Percentiles rank a stretch among this genome's conserved stretches.
Evolutionary conservation across 352 stramenopile species (phyloP).

Genomic region (Globisporangium nagaii): DNA sequence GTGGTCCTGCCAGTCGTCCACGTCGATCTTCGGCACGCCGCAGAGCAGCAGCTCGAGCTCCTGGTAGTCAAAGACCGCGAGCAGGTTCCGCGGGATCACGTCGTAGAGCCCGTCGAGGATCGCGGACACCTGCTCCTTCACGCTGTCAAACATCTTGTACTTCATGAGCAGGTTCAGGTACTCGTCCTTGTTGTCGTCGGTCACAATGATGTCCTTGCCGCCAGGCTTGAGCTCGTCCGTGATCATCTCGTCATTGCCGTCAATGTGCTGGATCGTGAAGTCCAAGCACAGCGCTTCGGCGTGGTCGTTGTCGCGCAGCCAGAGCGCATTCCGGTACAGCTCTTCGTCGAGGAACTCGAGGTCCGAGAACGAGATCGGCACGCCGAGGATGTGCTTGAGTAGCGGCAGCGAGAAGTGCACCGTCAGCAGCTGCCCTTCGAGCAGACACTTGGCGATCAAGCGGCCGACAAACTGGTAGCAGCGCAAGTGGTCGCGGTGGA

Average conservation of each 20-base stretch:
- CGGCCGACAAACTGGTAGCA: conserved; percentile 75
- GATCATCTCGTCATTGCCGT: conserved; percentile 41
- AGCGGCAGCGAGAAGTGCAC: conserved; percentile 74
- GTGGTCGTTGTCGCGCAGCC: conserved; percentile 60
- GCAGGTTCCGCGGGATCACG: conserved; percentile 82
- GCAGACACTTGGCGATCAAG: conserved; percentile 69
- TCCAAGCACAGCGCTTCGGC: conserved; percentile 64
- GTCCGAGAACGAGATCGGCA: conserved; percentile 78
- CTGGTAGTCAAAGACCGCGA: conserved; percentile 92
- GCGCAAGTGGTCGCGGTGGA: conserved; percentile 64
- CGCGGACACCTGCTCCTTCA: conserved; percentile 86
- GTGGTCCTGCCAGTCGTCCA: conserved; percentile 86
- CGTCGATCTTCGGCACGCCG: conserved; percentile 86
- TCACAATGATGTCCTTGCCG: conserved; percentile 90
- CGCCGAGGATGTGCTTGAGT: conserved; percentile 77
- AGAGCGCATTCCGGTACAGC: conserved; percentile 58
- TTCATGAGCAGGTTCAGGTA: conserved; percentile 94
- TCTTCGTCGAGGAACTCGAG: conserved; percentile 79
- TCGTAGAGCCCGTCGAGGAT: conserved; percentile 91
- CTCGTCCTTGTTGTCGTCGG: conserved; percentile 92
- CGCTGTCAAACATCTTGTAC: conserved; percentile 90
- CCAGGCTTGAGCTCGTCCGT: conserved; percentile 88
- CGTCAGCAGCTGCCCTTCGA: conserved; percentile 71
- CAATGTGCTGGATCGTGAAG: conserved; percentile 60
- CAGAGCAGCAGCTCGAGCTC: conserved; percentile 95